Evolutionary conservation across 2,329 filamentous ascomycete genomes (phyloP).

Genomic region (Ophiostoma fasciatum): DNA sequence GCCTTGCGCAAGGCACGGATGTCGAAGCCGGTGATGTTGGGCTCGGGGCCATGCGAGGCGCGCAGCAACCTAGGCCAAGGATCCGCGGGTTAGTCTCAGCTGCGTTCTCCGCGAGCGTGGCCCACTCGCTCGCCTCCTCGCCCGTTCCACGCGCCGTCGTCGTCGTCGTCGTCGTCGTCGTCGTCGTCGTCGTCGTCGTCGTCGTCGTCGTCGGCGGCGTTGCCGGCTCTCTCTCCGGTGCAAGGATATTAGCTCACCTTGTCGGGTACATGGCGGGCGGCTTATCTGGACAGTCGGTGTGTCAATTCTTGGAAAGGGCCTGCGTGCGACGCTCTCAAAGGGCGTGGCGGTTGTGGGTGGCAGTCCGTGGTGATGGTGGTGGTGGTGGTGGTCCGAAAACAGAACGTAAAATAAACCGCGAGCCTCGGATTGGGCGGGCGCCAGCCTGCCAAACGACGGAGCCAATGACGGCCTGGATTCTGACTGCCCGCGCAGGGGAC

Average conservation of each 20-base stretch:
- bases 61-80: constrained; percentile 36
- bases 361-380: constrained; percentile 1
- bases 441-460: too few species aligned
- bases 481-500: too few species aligned
- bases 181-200: too few species aligned
- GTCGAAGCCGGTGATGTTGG: constrained; percentile 88
- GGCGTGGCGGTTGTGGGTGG: too few species aligned
- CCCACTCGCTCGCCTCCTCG: background rate
- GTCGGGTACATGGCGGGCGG: constrained; percentile 25
- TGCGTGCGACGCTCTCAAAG: too few species aligned
- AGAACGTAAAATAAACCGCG: constrained; percentile 8
- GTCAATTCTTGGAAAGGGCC: constrained; percentile 8
- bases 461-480: too few species aligned
- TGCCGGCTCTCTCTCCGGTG: too few species aligned
- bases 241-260: constrained; percentile 20
- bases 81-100: too few species aligned
- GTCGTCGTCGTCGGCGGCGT: background rate
- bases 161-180: too few species aligned
- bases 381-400: constrained; percentile 2
- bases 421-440: constrained; percentile 11
- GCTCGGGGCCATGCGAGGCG: constrained; percentile 36
- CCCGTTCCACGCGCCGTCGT: too few species aligned
- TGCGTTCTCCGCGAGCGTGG: too few species aligned
- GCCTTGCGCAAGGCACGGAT: constrained; percentile 64
- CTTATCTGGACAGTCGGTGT: too few species aligned